phyloP scores from a whole-genome alignment of 495 filamentous ascomycete genomes.

The Amphirosellinia nigrospora region DNA sequence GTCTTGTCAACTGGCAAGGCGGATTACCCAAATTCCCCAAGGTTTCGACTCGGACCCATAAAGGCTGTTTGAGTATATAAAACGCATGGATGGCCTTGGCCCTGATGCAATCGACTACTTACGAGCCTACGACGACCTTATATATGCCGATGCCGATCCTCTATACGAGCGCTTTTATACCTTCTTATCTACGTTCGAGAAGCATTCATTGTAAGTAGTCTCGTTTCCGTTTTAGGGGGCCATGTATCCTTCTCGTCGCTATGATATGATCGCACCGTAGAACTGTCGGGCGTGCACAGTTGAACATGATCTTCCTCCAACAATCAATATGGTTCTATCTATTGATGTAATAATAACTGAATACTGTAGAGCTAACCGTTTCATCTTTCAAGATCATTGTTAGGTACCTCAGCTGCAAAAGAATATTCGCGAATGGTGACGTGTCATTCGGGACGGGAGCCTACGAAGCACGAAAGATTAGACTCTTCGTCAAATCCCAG shows the following conservation, averaged over 20 bases:
- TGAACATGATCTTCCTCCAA: not conserved
- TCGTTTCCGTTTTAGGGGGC: not conserved
- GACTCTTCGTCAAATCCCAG: not conserved
- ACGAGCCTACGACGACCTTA: not conserved
- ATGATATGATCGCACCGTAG: not conserved
- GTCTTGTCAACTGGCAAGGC: not conserved
- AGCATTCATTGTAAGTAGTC: not conserved
- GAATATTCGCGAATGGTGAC: not conserved
- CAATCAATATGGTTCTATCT: not conserved
- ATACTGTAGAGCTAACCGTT: not conserved
- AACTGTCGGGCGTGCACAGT: not conserved
- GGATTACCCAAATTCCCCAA: not conserved
- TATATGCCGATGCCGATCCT: slow-evolving; percentile 11
- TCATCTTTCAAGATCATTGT: not conserved
- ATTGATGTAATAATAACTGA: not conserved
- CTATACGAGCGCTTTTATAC: not conserved
- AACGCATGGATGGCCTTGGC: not conserved
- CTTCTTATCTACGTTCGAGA: not conserved
- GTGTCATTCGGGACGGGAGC: not conserved
- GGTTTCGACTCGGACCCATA: not conserved
- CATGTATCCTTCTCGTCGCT: not conserved
- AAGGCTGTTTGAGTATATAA: not conserved
- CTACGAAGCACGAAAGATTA: not conserved
- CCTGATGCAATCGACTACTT: slow-evolving; percentile 1
- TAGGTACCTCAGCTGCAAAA: not conserved